Evolutionary conservation across 352 stramenopile species (phyloP).

Genomic region (Globisporangium barbulae): DNA sequence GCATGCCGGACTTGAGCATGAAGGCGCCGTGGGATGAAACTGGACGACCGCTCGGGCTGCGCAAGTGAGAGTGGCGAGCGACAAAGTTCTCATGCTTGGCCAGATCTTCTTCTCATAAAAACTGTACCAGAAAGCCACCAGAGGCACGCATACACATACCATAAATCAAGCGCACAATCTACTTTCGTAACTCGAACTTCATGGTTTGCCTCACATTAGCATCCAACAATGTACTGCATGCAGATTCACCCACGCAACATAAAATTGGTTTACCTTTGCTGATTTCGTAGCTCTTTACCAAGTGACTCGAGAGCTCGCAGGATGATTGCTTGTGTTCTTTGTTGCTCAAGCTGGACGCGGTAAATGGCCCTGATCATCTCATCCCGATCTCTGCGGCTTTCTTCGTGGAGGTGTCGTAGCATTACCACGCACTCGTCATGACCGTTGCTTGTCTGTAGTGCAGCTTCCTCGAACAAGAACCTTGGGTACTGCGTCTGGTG

Average conservation of each 20-base stretch:
- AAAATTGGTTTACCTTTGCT: not conserved
- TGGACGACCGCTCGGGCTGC: conserved; percentile 61
- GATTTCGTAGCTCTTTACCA: not conserved
- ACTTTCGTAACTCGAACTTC: conserved; percentile 1
- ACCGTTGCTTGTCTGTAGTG: not conserved
- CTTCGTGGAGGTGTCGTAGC: not conserved
- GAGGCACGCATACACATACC: not conserved
- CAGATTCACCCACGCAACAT: not conserved
- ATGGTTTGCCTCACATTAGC: not conserved
- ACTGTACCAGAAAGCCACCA: not conserved
- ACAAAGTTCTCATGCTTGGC: not conserved
- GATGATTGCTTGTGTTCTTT: not conserved
- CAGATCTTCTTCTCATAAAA: not conserved
- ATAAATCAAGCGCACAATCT: conserved; percentile 3
- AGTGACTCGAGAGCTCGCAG: not conserved
- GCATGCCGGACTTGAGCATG: conserved; percentile 64
- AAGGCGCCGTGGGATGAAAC: conserved; percentile 82
- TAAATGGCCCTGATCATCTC: not conserved
- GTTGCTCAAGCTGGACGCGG: not conserved
- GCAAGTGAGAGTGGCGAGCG: conserved; percentile 31
- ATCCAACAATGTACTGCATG: not conserved
- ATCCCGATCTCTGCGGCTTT: not conserved
- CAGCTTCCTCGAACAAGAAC: not conserved
- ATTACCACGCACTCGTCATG: not conserved
- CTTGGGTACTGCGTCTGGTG: not conserved